Conservation (phyloP, 2,329 filamentous ascomycete species). For the Talaromyces sp. region DNA sequence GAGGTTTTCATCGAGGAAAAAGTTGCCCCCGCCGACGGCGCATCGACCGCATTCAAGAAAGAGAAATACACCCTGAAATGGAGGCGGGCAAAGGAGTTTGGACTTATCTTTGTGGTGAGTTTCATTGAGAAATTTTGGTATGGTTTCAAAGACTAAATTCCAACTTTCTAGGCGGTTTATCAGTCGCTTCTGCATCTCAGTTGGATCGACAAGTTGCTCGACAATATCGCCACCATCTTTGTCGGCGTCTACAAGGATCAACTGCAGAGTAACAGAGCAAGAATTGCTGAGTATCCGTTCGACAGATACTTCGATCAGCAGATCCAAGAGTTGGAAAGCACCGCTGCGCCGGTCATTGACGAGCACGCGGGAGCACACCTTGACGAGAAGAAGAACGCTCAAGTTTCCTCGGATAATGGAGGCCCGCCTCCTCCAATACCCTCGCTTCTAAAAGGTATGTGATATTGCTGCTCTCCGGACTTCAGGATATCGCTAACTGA, state of each 20-base stretch:
- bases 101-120: conserved; percentile 87
- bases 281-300: conserved; percentile 75
- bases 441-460: conserved; percentile 44
- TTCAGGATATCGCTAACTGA: conserved; percentile 17
- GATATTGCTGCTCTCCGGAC: not conserved
- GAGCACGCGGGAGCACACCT: conserved; percentile 24
- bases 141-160: not conserved
- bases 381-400: conserved; percentile 40
- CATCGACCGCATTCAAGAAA: conserved; percentile 69
- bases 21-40: conserved; percentile 55
- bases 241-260: conserved; percentile 84
- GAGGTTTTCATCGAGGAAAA: conserved; percentile 98
- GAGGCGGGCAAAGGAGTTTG: conserved; percentile 86
- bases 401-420: conserved; percentile 44
- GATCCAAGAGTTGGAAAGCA: conserved; percentile 62
- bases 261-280: conserved; percentile 72
- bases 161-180: conserved; percentile 71
- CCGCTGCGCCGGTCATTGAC: conserved; percentile 34
- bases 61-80: conserved; percentile 95
- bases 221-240: conserved; percentile 90
- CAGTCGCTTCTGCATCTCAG: conserved; percentile 89
- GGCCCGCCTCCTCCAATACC: conserved; percentile 48
- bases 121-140: not conserved
- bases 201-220: conserved; percentile 95
- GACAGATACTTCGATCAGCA: conserved; percentile 94